Evolutionary conservation across 2,329 filamentous ascomycete genomes (phyloP), one percentile per base, ranked within the genome.

Genomic region (Talaromyces pinophilus): DNA sequence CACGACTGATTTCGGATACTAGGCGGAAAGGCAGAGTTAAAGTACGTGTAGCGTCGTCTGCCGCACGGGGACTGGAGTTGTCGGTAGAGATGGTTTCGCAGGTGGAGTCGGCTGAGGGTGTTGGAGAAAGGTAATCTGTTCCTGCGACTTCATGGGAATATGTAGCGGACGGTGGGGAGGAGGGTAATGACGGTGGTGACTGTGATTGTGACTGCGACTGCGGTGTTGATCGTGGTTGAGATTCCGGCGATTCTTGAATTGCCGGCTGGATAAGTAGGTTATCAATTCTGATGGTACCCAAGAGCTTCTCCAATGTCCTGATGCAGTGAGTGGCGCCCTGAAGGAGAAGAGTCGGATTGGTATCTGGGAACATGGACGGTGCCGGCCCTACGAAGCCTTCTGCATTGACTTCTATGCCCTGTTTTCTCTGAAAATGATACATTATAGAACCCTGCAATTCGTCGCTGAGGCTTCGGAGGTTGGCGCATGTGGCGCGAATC

Each of bases 371-470:
- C 30, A 67, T 28, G 6, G 65, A 46, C 7, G 65, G 65, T n/a
- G 65, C 54, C 4, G 65, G 65, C 22, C 61, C 61, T 54, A 67
- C 65, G 35, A 67, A 67, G 35, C 65, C 65, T 28, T 67, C 35
- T 30, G 25, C 48, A 19, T 59, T 63, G 30, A 67, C 65, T 48
- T 67, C 65, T 48, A 67, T 60, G 3, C 65, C 65, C 42, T 67
- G 40, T 30, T 60, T 67, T 46, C 30, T 67, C 44, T 67, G 65
- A 30, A 67, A 67, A 55, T 67, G 65, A 54, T 63, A 67, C 65
- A 67, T 67, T 33, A 67, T 67, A 19, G 65, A 67, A 35, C 44
- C 25, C 15, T 50, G 65, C 10, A 67, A 38, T 19, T 67, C 65
- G 15, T 63, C 44, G 46, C 30, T 59, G 38, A 67, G 44, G 15